These are phyloP conservation scores for Paraleonurus japonicus DNA, from an alignment of 257 asterid species.

Conservation along the genomic window DNA sequence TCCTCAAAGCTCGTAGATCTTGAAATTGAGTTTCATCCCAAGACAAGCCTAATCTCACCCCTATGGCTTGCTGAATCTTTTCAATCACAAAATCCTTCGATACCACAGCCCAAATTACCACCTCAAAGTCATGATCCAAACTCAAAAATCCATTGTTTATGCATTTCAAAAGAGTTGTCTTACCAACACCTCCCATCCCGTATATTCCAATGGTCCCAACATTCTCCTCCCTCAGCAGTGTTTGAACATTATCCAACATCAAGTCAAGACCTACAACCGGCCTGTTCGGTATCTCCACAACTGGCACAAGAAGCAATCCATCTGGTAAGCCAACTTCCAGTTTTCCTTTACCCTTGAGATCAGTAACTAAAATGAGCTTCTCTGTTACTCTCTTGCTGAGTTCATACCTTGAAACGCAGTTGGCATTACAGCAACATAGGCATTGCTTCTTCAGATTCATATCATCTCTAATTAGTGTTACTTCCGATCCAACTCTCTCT, in stretches of 20 bases:
- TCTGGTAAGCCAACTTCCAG: conserved; percentile 41
- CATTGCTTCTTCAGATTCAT: conserved; percentile 27
- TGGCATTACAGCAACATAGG: conserved; percentile 17
- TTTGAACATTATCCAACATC: conserved; percentile 33
- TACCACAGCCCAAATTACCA: conserved; percentile 47
- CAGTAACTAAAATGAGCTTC: conserved; percentile 29
- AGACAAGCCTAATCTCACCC: conserved; percentile 44
- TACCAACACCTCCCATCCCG: conserved; percentile 48
- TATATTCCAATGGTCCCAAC: conserved; percentile 34
- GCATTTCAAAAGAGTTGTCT: conserved; percentile 41
- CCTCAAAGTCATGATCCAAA: conserved; percentile 38
- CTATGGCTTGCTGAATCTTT: conserved; percentile 50
- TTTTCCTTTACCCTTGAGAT: conserved; percentile 35
- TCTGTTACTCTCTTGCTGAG: conserved; percentile 25
- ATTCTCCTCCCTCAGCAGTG: conserved; percentile 30
- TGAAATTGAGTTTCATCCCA: conserved; percentile 45
- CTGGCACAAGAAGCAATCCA: conserved; percentile 48
- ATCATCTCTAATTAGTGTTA: conserved; percentile 28
- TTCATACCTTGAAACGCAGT: conserved; percentile 27
- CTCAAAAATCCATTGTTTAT: conserved; percentile 41
- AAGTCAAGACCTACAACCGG: conserved; percentile 41
- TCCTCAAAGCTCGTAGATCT: conserved; percentile 39
- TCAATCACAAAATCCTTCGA: conserved; percentile 41
- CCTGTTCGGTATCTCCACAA: conserved; percentile 46
- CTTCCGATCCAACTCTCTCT: conserved; percentile 35